Base-by-base conservation (phyloP, 345 rosid genomes). In the Sisymbrium irio region DNA sequence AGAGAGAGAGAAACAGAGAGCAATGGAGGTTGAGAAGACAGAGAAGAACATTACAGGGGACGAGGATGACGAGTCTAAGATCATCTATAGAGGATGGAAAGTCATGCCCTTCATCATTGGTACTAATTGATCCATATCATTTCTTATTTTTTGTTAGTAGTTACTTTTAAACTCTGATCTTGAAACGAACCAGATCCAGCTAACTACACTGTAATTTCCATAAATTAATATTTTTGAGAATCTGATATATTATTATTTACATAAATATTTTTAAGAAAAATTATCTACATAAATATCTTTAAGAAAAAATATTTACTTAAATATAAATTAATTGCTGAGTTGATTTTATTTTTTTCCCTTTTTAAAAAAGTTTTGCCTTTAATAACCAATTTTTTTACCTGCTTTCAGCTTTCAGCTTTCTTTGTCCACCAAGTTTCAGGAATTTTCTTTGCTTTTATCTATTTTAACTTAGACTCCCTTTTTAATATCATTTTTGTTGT, bases 71-170 rank as follows among this genome's bases (percentile, higher is more conserved):
- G 82, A 84, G 49, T 69, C 80, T 6, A 65, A 81, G 82, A 35
- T 81, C 56, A 73, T 78, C 67, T 87, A 87, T 79, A 89, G 82
- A 79, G 95, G 92, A 73, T 83, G 89, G 89, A 87, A 80, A 82
- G 84, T 84, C 69, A 89, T 89, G 95, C 92, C 92, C 35, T 87
- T 74, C 62, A 82, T 89, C 33, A 84, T 89, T 73, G 95, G 95
- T 89, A 73, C 75, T 13, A 25, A 13, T 10, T 12, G 14, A 60
- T 50, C 63, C 40, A 14, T n/a, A 41, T 22, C 9, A 5, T 42
- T 42, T 59, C 22, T 7, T 4, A 39, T 3, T 17, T 35, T 46
- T 35, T 55, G 9, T n/a, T n/a, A n/a, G n/a, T n/a, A 2, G 40
- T 27, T 40, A 18, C 30, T 15, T 20, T 12, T n/a, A 9, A 7